A percentile compares a stretch with the other conserved stretches of the same genome.
phyloP scores from a whole-genome alignment of 768 basidiomycete genomes.

The Calocybe gangraenosa region DNA sequence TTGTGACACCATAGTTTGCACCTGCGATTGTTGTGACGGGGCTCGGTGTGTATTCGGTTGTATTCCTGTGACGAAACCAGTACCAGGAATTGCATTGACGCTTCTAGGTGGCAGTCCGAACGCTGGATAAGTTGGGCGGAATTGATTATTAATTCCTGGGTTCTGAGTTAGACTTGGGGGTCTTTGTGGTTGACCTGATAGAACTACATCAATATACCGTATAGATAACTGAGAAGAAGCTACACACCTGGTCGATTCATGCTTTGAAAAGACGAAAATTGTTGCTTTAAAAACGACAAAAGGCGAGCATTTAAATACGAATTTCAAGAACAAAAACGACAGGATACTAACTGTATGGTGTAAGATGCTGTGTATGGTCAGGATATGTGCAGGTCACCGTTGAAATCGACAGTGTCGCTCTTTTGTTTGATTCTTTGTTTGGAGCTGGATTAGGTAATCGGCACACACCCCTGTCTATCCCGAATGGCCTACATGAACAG shows the following conservation, averaged over 20 bases:
- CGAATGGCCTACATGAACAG: no score
- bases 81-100: conserved; percentile 43
- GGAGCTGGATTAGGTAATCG: conserved; percentile 21
- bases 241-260: conserved; percentile 64
- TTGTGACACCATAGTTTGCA: conserved; percentile 52
- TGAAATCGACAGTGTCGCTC: conserved; percentile 9
- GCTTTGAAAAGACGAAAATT: conserved; percentile 26
- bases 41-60: conserved; percentile 60
- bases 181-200: conserved; percentile 73
- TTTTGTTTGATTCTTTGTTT: conserved; percentile 37
- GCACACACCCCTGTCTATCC: neutral
- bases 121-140: conserved; percentile 49
- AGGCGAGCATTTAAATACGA: neutral
- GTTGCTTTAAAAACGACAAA: conserved; percentile 23
- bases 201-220: conserved; percentile 21
- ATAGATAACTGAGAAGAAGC: conserved; percentile 11
- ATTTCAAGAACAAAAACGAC: neutral
- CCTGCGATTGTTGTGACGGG: conserved; percentile 47
- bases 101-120: conserved; percentile 63
- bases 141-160: conserved; percentile 58
- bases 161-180: conserved; percentile 71
- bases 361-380: conserved; percentile 12
- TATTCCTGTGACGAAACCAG: conserved; percentile 53
- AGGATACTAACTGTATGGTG: conserved; percentile 7
- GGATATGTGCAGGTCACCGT: conserved; percentile 14